Evolutionary conservation across 2,329 filamentous ascomycete genomes (phyloP).

Genomic region (Calonectria multiphialidica): DNA sequence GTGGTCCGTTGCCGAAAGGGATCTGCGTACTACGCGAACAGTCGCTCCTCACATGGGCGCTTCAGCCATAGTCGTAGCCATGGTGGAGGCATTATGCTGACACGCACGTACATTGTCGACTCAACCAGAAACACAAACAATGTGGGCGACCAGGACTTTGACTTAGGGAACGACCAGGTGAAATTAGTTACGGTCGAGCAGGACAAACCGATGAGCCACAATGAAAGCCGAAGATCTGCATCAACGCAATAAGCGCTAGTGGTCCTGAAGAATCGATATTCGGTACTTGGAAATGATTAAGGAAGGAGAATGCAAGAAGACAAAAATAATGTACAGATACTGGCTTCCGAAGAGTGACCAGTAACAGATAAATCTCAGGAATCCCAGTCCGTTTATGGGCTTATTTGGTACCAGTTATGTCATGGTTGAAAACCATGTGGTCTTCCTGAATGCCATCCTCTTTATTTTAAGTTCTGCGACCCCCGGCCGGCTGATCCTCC

Average conservation of each 20-base stretch:
- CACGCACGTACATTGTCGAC: conserved; percentile 44
- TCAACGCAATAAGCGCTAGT: not conserved
- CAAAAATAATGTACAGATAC: too few relatives aligned
- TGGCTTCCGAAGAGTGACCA: too few relatives aligned
- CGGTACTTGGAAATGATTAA: too few relatives aligned
- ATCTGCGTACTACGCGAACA: conserved; percentile 40
- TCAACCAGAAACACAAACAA: conserved; percentile 30
- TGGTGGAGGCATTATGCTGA: conserved; percentile 45
- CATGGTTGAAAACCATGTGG: too few relatives aligned
- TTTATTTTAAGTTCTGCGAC: too few relatives aligned
- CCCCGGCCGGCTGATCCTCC: too few relatives aligned
- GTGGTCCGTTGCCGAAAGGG: conserved; percentile 29
- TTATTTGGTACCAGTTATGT: too few relatives aligned
- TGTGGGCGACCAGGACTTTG: conserved; percentile 14
- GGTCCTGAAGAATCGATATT: too few relatives aligned
- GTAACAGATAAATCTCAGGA: too few relatives aligned
- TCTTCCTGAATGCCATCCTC: too few relatives aligned
- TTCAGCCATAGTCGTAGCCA: conserved; percentile 8
- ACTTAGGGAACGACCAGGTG: conserved; percentile 38
- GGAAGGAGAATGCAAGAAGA: too few relatives aligned
- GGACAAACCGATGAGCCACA: conserved; percentile 28
- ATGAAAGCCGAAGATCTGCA: conserved; percentile 20
- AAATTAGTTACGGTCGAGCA: conserved; percentile 34
- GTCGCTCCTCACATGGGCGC: conserved; percentile 19
- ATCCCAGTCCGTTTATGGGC: too few relatives aligned